Percentiles rank a stretch among this genome's conserved stretches.
These are phyloP conservation scores for Pestalotiopsis sp. DNA, from an alignment of 2,329 filamentous ascomycete genomes.

Conservation along the genomic window DNA sequence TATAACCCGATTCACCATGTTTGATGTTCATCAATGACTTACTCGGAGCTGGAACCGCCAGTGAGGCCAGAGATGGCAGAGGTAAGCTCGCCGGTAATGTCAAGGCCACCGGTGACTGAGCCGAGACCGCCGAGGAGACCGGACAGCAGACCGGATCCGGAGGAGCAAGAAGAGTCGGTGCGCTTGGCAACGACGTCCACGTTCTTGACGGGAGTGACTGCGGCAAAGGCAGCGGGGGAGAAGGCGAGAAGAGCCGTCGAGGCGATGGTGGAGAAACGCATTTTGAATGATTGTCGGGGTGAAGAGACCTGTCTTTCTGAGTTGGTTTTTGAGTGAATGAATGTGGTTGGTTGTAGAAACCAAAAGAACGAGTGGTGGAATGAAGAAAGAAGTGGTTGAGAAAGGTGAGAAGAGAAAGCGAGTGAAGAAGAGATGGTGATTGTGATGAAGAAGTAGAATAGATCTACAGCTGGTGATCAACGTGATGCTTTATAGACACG, in stretches of 20 bases:
- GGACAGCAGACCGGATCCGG: background rate
- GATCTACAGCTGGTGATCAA: background rate
- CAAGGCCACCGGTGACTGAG: background rate
- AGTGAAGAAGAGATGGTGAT: background rate
- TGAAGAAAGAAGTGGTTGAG: background rate
- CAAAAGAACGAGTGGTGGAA: background rate
- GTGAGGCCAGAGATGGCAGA: background rate
- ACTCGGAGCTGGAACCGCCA: background rate
- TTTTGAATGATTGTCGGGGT: constrained; percentile 5
- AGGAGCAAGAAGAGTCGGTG: background rate
- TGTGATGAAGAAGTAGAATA: background rate
- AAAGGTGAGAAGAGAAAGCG: background rate
- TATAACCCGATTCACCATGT: background rate
- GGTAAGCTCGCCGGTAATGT: background rate
- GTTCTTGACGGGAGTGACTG: background rate
- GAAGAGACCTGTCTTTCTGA: background rate
- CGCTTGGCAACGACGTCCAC: background rate
- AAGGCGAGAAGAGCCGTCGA: constrained; percentile 11
- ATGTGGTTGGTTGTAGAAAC: background rate
- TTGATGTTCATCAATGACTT: background rate
- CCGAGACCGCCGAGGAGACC: background rate
- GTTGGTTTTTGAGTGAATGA: background rate
- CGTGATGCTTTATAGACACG: background rate
- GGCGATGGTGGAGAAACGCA: constrained; percentile 12
- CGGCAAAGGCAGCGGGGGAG: constrained; percentile 5